Conservation (phyloP, 208 protist genomes). For the Vickermania spadyakhi region DNA sequence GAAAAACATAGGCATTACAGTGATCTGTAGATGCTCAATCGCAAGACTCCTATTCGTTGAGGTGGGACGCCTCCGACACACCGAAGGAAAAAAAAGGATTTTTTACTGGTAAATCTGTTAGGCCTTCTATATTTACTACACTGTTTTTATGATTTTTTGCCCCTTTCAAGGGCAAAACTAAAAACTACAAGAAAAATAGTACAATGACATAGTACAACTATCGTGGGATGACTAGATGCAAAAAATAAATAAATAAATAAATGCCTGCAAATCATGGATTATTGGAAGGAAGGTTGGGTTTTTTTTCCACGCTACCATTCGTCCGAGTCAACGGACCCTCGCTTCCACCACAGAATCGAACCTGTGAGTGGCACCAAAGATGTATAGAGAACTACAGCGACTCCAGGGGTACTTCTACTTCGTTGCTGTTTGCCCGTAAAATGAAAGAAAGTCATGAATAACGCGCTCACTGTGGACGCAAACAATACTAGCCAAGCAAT, state of each 20-base stretch:
- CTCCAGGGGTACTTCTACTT: conserved; percentile 28
- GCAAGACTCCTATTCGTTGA: too few species aligned
- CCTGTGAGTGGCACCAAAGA: conserved; percentile 38
- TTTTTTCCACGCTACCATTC: conserved; percentile 13
- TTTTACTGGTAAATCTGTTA: too few species aligned
- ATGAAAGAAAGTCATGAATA: conserved; percentile 34
- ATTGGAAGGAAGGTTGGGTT: neutral
- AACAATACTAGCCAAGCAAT: conserved; percentile 64
- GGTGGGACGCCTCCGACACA: too few species aligned
- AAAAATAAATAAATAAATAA: neutral
- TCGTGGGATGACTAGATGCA: too few species aligned
- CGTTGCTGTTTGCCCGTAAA: conserved; percentile 39
- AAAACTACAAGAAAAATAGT: too few species aligned
- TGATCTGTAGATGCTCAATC: too few species aligned
- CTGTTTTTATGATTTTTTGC: too few species aligned
- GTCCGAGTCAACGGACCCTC: conserved; percentile 18
- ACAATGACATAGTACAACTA: too few species aligned
- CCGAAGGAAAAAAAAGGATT: too few species aligned
- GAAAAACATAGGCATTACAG: too few species aligned
- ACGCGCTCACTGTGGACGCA: conserved; percentile 34
- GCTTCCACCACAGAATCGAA: conserved; percentile 62
- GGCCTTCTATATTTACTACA: too few species aligned
- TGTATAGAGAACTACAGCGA: conserved; percentile 53
- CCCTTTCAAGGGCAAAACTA: too few species aligned
- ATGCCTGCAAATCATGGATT: neutral